Base-by-base conservation (phyloP, 2,329 filamentous ascomycete species). In the Aspergillus flavus region DNA sequence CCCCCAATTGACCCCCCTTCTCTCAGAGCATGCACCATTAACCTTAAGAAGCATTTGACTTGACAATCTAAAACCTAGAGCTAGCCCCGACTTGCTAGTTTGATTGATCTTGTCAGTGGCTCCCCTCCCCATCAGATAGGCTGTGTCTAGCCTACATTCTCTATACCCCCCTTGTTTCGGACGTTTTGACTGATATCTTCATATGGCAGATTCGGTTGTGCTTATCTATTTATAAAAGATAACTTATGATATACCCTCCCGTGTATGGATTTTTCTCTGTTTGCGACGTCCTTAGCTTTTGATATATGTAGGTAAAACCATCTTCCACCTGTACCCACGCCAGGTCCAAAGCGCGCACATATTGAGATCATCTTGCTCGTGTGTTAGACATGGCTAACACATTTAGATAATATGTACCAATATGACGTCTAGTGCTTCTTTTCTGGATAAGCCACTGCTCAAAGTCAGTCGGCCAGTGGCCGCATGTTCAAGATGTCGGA, bases 401-500 rank as follows among this genome's bases (percentile, higher is more conserved):
- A 7, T 28, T 12, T n/a, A 69, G 66, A 58, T 64, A 68, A 64
- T 59, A 73, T 73, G 69, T 71, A 55, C 57, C 30, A 55, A 41
- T 64, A 72, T 61, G 58, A 78, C 78, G 75, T 74, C 76, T 36
- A 69, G 71, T 56, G 68, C 72, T 39, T 72, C 70, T n/a, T 76
- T 78, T 66, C 68, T 80, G 64, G 77, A 80, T 62, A 75, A 72
- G 57, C 78, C 78, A 10, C 66, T 80, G 58, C 72, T 80, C 43
- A 80, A 80, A 71, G 91, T 94, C 66, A 93, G 90, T 73, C 85
- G 91, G 66, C 91, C 91, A 6, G 91, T 93, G 57, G 91, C 91
- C 60, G 91, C 91, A 28, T 94, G 91, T 76, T 91, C 91, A 63
- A 85, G 91, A 83, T 94, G 91, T 81, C 92, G 95, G 64, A 87